Conservation (phyloP, 2,329 filamentous ascomycete genomes). For the Phaeosphaeria sp. region DNA sequence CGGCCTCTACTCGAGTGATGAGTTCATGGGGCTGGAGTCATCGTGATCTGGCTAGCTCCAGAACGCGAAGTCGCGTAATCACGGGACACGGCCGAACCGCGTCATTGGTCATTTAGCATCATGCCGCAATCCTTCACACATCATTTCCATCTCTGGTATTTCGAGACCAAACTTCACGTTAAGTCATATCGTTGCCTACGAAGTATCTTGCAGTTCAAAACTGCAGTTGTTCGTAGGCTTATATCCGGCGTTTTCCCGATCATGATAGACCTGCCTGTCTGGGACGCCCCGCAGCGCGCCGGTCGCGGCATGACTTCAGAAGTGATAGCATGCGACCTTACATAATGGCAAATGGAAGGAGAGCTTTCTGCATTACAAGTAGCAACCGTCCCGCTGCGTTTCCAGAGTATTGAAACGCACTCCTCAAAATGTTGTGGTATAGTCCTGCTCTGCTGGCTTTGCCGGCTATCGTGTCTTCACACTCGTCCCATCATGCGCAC, state of each 20-base stretch:
- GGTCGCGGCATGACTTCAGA: constrained; percentile 20
- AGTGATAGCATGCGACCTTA: constrained; percentile 38
- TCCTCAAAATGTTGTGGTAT: constrained; percentile 24
- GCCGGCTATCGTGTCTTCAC: constrained; percentile 26
- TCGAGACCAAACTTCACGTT: too few species aligned
- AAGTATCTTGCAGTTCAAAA: too few species aligned
- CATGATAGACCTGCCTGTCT: constrained; percentile 26
- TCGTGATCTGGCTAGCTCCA: constrained; percentile 10
- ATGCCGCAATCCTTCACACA: too few species aligned
- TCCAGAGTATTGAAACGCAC: not conserved
- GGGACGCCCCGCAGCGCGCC: constrained; percentile 26
- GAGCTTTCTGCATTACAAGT: constrained; percentile 7
- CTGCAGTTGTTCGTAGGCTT: too few species aligned
- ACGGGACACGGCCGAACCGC: constrained; percentile 31
- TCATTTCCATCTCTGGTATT: constrained; percentile 1
- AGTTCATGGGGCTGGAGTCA: not conserved
- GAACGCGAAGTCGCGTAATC: constrained; percentile 35
- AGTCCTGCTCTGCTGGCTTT: constrained; percentile 20
- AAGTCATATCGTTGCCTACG: too few species aligned
- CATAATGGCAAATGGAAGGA: constrained; percentile 35
- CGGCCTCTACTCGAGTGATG: not conserved
- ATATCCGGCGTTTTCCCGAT: too few species aligned
- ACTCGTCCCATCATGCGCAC: constrained; percentile 37
- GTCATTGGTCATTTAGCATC: constrained; percentile 31
- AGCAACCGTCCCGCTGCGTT: not conserved